Conservation (phyloP, 208 protist species). For the Crithidia fasciculata region DNA sequence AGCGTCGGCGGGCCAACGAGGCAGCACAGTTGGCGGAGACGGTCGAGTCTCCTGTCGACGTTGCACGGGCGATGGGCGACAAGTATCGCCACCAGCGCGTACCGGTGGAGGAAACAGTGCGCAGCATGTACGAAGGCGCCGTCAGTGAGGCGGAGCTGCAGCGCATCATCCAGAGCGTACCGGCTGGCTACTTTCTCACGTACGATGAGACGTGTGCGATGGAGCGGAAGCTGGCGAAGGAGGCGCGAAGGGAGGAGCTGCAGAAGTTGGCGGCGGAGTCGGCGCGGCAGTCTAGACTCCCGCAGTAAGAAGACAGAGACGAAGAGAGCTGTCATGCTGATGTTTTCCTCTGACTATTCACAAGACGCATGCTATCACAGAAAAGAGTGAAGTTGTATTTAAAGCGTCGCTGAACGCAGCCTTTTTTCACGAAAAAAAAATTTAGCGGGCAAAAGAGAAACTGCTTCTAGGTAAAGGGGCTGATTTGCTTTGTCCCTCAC, state of each 20-base stretch:
- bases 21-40: conserved; percentile 6
- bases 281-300: not conserved
- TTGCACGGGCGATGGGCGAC: conserved; percentile 28
- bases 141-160: conserved; percentile 81
- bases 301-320: conserved; percentile 1
- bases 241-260: conserved; percentile 55
- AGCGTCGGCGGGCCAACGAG: conserved; percentile 19
- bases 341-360: not conserved
- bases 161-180: conserved; percentile 72
- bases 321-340: not conserved
- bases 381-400: no score
- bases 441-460: no score
- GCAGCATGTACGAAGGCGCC: conserved; percentile 69
- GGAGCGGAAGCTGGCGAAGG: conserved; percentile 40
- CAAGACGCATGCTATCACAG: no score
- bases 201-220: conserved; percentile 64
- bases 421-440: no score
- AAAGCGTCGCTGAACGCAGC: no score
- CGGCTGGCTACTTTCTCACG: conserved; percentile 74
- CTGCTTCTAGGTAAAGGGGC: no score
- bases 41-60: not conserved
- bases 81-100: conserved; percentile 66
- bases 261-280: conserved; percentile 38
- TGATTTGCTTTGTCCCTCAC: no score
- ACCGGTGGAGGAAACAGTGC: conserved; percentile 71